Evolutionary conservation across 2,329 filamentous ascomycete genomes (phyloP).

Genomic region (Polychaeton citri): DNA sequence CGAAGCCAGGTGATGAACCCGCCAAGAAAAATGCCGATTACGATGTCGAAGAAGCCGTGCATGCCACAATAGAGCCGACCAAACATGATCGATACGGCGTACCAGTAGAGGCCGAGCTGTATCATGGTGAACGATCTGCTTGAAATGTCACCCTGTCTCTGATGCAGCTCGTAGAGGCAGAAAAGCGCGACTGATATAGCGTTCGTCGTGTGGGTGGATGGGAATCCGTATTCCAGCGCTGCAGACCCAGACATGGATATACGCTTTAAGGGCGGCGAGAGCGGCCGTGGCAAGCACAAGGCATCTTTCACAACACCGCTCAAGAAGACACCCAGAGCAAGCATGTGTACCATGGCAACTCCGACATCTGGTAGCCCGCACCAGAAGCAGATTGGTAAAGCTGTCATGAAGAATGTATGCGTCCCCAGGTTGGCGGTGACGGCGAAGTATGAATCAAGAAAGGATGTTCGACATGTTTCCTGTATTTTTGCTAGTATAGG

Average conservation of each 20-base stretch:
- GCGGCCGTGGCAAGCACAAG: slow-evolving; percentile 76
- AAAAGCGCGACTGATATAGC: slow-evolving; percentile 90
- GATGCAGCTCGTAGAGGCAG: slow-evolving; percentile 56
- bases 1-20: slow-evolving; percentile 47
- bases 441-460: slow-evolving; percentile 91
- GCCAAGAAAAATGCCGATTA: slow-evolving; percentile 67
- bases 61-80: slow-evolving; percentile 94
- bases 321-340: slow-evolving; percentile 51
- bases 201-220: slow-evolving; percentile 93
- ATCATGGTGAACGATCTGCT: slow-evolving; percentile 29
- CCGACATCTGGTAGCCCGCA: slow-evolving; percentile 76
- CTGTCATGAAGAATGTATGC: slow-evolving; percentile 97
- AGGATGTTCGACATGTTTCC: slow-evolving; percentile 62
- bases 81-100: slow-evolving; percentile 77
- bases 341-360: slow-evolving; percentile 53
- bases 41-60: slow-evolving; percentile 91
- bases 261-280: slow-evolving; percentile 81
- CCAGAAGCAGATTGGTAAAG: slow-evolving; percentile 91
- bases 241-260: slow-evolving; percentile 97
- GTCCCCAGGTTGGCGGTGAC: slow-evolving; percentile 93
- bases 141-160: slow-evolving; percentile 46
- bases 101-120: slow-evolving; percentile 57
- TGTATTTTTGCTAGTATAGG: slow-evolving; percentile 85
- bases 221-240: slow-evolving; percentile 91
- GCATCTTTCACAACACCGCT: slow-evolving; percentile 93